These are phyloP conservation scores for Botryotinia globosa DNA, from an alignment of 2,329 filamentous ascomycete species.

Conservation along the genomic window DNA sequence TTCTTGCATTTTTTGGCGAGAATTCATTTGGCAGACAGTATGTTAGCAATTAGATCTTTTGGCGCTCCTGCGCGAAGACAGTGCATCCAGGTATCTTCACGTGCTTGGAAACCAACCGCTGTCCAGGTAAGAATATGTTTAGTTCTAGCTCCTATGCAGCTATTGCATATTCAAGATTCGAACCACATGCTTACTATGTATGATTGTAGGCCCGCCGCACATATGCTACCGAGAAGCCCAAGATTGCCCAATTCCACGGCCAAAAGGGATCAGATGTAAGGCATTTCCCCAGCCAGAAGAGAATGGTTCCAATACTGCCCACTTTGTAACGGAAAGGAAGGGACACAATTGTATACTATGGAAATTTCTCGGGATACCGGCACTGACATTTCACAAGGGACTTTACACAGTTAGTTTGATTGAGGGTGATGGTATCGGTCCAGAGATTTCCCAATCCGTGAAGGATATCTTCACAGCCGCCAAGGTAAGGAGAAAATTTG, in stretches of 20 bases:
- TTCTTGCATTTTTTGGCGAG: slow-evolving; percentile 12
- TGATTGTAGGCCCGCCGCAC: slow-evolving; percentile 50
- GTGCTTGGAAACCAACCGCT: slow-evolving; percentile 49
- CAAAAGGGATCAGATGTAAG: slow-evolving; percentile 83
- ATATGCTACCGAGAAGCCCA: slow-evolving; percentile 62
- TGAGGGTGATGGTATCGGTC: slow-evolving; percentile 97
- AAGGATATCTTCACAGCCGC: slow-evolving; percentile 98
- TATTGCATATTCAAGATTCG: slow-evolving; percentile 7
- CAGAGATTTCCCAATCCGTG: slow-evolving; percentile 95
- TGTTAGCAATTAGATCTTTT: slow-evolving; percentile 80
- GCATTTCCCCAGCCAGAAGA: slow-evolving; percentile 31
- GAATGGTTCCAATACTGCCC: slow-evolving; percentile 16
- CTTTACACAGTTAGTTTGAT: slow-evolving; percentile 96
- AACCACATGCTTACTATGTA: slow-evolving; percentile 28
- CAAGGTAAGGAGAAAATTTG: slow-evolving; percentile 58
- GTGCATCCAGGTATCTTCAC: slow-evolving; percentile 68
- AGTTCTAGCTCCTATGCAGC: slow-evolving; percentile 21
- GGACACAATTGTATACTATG: slow-evolving; percentile 31
- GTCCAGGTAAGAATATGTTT: slow-evolving; percentile 53
- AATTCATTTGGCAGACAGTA: slow-evolving; percentile 48
- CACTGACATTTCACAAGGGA: slow-evolving; percentile 56
- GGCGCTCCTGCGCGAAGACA: slow-evolving; percentile 73
- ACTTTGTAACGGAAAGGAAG: slow-evolving; percentile 9
- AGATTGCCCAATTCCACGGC: slow-evolving; percentile 91
- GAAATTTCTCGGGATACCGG: neutral